A percentile compares a stretch with the other conserved stretches of the same genome.
phyloP scores from a whole-genome alignment of 2,329 filamentous ascomycete species.

The Fusarium brevicatenulatum region DNA sequence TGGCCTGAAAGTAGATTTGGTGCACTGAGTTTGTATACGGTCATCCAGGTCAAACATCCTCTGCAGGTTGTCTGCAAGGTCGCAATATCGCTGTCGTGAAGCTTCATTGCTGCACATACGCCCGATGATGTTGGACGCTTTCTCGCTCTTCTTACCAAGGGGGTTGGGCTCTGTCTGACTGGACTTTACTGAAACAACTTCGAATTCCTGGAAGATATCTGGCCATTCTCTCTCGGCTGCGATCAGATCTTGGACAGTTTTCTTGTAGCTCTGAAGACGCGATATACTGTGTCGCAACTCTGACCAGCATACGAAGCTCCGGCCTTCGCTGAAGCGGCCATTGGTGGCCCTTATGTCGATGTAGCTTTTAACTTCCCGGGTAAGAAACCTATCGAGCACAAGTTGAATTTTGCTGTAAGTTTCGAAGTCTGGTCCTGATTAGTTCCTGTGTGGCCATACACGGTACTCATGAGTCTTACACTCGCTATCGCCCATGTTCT shows the following conservation, averaged over 20 bases:
- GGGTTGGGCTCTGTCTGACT: constrained; percentile 31
- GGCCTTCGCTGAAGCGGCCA: constrained; percentile 29
- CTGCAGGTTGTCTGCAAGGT: constrained; percentile 36
- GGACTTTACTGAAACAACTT: constrained; percentile 44
- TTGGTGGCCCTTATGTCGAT: constrained; percentile 16
- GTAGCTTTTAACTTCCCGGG: background rate
- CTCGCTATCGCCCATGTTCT: background rate
- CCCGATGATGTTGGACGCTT: constrained; percentile 35
- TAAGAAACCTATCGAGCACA: constrained; percentile 16
- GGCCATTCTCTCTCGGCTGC: constrained; percentile 41
- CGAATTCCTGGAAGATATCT: constrained; percentile 46
- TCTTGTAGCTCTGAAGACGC: constrained; percentile 41
- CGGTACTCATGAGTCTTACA: background rate
- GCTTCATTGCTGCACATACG: constrained; percentile 26
- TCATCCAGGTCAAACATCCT: constrained; percentile 36
- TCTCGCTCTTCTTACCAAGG: constrained; percentile 25
- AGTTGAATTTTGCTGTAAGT: background rate
- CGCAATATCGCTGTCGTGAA: constrained; percentile 7
- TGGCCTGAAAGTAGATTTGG: constrained; percentile 32
- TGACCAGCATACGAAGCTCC: constrained; percentile 40
- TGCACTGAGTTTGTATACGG: constrained; percentile 32
- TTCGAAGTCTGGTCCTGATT: constrained; percentile 1
- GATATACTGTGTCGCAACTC: constrained; percentile 45
- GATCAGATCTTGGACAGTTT: constrained; percentile 29
- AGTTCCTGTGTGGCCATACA: rapidly evolving